These are phyloP conservation scores for Protomyces arabidopsidicola DNA, from an alignment of 1,139 yeast species.

Conservation along the genomic window DNA sequence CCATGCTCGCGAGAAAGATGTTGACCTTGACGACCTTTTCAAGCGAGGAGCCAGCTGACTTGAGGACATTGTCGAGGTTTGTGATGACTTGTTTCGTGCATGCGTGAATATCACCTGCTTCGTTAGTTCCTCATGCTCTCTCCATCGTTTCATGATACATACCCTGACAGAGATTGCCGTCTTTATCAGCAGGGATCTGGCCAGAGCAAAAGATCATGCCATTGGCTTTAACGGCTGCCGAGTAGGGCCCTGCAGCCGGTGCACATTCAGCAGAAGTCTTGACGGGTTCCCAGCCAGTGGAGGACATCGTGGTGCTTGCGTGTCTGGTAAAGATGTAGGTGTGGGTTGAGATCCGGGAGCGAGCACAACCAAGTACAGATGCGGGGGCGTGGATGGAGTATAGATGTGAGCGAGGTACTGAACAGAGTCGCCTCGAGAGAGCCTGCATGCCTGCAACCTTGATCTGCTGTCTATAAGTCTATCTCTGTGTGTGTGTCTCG, in stretches of 20 bases:
- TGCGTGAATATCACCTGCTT: slow-evolving; percentile 27
- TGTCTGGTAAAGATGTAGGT: too few relatives aligned
- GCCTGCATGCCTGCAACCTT: too few relatives aligned
- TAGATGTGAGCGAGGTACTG: too few relatives aligned
- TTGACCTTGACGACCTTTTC: slow-evolving; percentile 72
- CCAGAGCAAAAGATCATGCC: slow-evolving; percentile 89
- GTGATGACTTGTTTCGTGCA: slow-evolving; percentile 33
- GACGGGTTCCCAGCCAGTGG: slow-evolving; percentile 12
- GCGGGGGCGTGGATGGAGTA: too few relatives aligned
- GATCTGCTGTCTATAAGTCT: too few relatives aligned
- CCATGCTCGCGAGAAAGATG: slow-evolving; percentile 75
- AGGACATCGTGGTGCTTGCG: background rate
- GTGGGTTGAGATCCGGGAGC: too few relatives aligned
- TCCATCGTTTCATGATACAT: background rate
- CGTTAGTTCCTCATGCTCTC: background rate
- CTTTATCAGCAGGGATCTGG: slow-evolving; percentile 86
- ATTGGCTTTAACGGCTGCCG: slow-evolving; percentile 29
- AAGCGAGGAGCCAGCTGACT: slow-evolving; percentile 70
- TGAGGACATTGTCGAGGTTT: slow-evolving; percentile 62
- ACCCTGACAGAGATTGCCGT: slow-evolving; percentile 60
- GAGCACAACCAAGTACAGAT: too few relatives aligned
- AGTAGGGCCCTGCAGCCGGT: slow-evolving; percentile 26
- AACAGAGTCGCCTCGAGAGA: too few relatives aligned
- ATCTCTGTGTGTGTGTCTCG: too few relatives aligned
- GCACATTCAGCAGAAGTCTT: slow-evolving; percentile 22